A percentile compares a stretch with the other conserved stretches of the same genome.
These are phyloP conservation scores for Backusella tuberculispora DNA, from an alignment of 192 early-diverging fungal species.

Conservation along the genomic window DNA sequence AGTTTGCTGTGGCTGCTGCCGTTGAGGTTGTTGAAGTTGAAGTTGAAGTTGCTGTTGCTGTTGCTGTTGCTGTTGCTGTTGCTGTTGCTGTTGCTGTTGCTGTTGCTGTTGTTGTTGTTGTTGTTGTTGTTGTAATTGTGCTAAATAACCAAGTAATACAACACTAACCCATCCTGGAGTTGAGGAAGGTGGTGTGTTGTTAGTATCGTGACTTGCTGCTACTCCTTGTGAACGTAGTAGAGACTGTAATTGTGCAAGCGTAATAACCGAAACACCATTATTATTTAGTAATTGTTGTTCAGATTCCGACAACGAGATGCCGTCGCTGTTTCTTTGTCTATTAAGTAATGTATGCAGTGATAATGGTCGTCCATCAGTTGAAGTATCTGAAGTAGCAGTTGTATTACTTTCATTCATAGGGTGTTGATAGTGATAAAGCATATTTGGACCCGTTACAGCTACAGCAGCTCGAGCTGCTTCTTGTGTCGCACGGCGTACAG, in stretches of 20 bases:
- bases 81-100: not conserved
- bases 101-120: not conserved
- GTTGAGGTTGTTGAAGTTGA: conserved; percentile 17
- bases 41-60: conserved; percentile 15
- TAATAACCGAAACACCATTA: conserved; percentile 4
- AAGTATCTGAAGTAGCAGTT: conserved; percentile 1
- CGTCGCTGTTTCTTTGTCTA: conserved; percentile 8
- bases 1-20: not conserved
- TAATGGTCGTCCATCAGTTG: not conserved
- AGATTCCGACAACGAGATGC: not conserved
- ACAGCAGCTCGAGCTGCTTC: conserved; percentile 29
- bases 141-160: conserved; percentile 9
- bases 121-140: conserved; percentile 1
- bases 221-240: conserved; percentile 14
- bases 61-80: too few species aligned
- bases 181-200: conserved; percentile 6
- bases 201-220: conserved; percentile 13
- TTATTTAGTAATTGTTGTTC: conserved; percentile 8
- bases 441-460: conserved; percentile 30
- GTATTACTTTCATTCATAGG: conserved; percentile 11
- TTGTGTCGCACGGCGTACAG: conserved; percentile 28
- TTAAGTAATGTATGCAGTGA: conserved; percentile 1
- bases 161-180: conserved; percentile 11
- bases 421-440: conserved; percentile 9
- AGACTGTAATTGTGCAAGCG: conserved; percentile 10